Evolutionary conservation across 805 yeast genomes (phyloP).

Genomic region (Wickerhamiella cacticola): DNA sequence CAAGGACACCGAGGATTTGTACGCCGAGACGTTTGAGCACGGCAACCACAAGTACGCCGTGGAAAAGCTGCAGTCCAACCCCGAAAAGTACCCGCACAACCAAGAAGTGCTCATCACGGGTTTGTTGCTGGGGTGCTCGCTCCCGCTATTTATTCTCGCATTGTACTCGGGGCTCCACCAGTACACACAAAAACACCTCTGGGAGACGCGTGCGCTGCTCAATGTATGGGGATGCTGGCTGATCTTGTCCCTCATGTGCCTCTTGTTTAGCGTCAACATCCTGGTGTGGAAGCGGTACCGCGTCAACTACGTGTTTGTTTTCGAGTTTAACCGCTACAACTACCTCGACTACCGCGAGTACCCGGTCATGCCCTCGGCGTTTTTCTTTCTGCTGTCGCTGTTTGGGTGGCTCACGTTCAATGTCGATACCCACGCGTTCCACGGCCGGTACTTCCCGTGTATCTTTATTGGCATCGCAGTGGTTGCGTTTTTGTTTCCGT

Average conservation of each 20-base stretch:
- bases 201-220: conserved; percentile 49
- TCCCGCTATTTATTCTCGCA: conserved; percentile 56
- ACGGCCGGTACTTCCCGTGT: conserved; percentile 68
- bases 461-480: conserved; percentile 48
- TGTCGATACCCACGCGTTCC: conserved; percentile 45
- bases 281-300: conserved; percentile 59
- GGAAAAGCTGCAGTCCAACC: conserved; percentile 43
- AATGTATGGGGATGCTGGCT: conserved; percentile 94
- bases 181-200: conserved; percentile 30
- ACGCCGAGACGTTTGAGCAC: conserved; percentile 51
- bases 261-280: conserved; percentile 58
- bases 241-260: conserved; percentile 44
- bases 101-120: conserved; percentile 48
- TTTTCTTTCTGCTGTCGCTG: conserved; percentile 45
- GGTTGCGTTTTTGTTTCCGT: conserved; percentile 47
- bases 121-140: conserved; percentile 50
- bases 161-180: conserved; percentile 38
- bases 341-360: conserved; percentile 56
- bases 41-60: conserved; percentile 62
- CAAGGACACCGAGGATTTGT: conserved; percentile 53
- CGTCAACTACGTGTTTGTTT: conserved; percentile 82
- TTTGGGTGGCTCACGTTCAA: conserved; percentile 69
- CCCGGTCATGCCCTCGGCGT: conserved; percentile 49
- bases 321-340: conserved; percentile 67
- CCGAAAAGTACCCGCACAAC: conserved; percentile 28